Percentiles rank a stretch among this genome's conserved stretches.
Evolutionary conservation across 169 alveolate species (phyloP).

Genomic region (Cryptosporidium parvum): DNA sequence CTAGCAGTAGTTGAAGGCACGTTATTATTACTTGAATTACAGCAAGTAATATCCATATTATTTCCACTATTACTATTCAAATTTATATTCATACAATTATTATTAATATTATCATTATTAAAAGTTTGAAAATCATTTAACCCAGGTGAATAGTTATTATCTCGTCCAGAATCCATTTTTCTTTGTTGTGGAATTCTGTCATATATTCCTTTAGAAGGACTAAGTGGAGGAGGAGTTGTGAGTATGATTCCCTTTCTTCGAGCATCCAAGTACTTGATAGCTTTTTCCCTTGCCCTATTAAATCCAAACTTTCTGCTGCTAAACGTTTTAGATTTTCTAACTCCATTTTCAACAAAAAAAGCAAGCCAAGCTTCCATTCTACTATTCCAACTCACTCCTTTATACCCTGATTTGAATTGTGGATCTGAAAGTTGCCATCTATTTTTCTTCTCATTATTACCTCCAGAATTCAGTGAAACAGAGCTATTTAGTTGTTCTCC

Average conservation of each 20-base stretch:
- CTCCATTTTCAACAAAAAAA: conserved; percentile 63
- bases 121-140: not conserved
- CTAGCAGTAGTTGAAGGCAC: not conserved
- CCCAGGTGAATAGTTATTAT: not conserved
- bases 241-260: conserved; percentile 65
- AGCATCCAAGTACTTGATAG: conserved; percentile 54
- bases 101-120: not conserved
- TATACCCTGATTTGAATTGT: conserved; percentile 65
- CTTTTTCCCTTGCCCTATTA: conserved; percentile 68
- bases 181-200: conserved; percentile 60
- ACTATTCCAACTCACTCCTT: conserved; percentile 73
- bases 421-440: conserved; percentile 73
- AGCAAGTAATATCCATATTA: not conserved
- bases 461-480: conserved; percentile 3
- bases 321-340: conserved; percentile 57
- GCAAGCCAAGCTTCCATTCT: conserved; percentile 76
- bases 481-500: not conserved
- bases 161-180: not conserved
- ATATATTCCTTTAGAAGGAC: conserved; percentile 63
- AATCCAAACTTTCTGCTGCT: conserved; percentile 73
- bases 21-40: not conserved
- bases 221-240: conserved; percentile 71
- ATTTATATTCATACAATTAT: not conserved
- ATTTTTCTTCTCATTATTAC: conserved; percentile 24
- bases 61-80: not conserved